Evolutionary conservation across 2,329 filamentous ascomycete genomes (phyloP).

Genomic region (Xylariaceae sp.): DNA sequence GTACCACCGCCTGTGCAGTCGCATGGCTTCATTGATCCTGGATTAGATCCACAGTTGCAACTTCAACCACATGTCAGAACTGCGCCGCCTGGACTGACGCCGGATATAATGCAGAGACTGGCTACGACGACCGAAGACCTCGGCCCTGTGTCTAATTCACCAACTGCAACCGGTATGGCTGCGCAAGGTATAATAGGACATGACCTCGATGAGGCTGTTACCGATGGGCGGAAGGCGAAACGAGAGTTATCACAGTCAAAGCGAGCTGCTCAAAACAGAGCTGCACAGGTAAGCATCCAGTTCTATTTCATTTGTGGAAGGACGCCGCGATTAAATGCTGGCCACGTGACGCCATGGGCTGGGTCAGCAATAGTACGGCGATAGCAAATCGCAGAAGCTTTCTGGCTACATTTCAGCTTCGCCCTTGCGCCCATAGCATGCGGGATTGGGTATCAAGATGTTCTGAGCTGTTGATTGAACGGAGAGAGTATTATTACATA

Average conservation of each 20-base stretch:
- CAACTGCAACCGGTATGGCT: constrained; percentile 29
- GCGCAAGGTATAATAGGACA: constrained; percentile 33
- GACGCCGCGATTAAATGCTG: constrained; percentile 1
- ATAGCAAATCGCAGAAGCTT: not conserved
- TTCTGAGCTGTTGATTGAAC: not conserved
- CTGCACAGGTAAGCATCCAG: constrained; percentile 73
- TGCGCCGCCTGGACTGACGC: constrained; percentile 20
- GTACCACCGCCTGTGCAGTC: constrained; percentile 23
- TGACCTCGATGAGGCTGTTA: constrained; percentile 33
- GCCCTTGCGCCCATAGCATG: not conserved
- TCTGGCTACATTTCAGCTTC: not conserved
- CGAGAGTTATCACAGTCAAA: constrained; percentile 93
- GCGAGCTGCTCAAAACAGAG: constrained; percentile 91
- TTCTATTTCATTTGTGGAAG: constrained; percentile 5
- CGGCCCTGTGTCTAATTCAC: constrained; percentile 29
- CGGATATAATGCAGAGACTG: constrained; percentile 35
- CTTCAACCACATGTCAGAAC: constrained; percentile 31
- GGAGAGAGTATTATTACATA: not conserved
- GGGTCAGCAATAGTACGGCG: too few species aligned
- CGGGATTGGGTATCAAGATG: not conserved
- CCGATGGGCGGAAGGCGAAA: constrained; percentile 71
- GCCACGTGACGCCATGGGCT: not conserved
- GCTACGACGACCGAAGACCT: constrained; percentile 31
- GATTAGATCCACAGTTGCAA: constrained; percentile 26
- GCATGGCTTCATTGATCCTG: constrained; percentile 28